Evolutionary conservation across 176 grass and related monocot genomes (phyloP).

Genomic region (Poa annua): DNA sequence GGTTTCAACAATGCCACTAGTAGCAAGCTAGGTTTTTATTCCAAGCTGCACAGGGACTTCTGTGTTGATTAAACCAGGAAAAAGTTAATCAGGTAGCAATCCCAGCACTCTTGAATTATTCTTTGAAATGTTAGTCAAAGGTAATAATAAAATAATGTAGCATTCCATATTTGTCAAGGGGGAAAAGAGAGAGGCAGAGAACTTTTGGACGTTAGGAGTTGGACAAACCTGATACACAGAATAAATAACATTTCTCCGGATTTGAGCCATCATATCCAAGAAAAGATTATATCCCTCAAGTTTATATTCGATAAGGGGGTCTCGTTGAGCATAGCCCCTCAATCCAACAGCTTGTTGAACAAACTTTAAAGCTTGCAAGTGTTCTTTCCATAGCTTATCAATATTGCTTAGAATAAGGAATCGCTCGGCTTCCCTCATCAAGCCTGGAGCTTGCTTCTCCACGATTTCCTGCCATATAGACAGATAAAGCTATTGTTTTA

Average conservation of each 20-base stretch:
- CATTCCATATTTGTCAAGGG: neutral
- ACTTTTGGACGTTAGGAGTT: neutral
- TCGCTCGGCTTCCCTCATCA: constrained; percentile 96
- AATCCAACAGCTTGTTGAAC: constrained; percentile 98
- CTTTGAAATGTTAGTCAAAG: constrained; percentile 5
- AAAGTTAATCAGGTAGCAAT: neutral
- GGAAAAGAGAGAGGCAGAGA: neutral
- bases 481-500: neutral
- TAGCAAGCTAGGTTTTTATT: neutral
- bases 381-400: constrained; percentile 99
- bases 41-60: neutral
- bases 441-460: constrained; percentile 86
- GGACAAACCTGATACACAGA: constrained; percentile 91
- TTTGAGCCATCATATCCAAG: constrained; percentile 99
- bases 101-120: neutral
- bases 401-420: constrained; percentile 97
- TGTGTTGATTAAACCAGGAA: constrained; percentile 16
- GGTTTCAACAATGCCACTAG: neutral
- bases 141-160: neutral
- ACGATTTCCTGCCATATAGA: constrained; percentile 71
- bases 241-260: constrained; percentile 98
- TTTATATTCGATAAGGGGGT: constrained; percentile 98
- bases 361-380: constrained; percentile 93
- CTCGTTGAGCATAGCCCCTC: constrained; percentile 94
- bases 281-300: constrained; percentile 98